A percentile compares a stretch with the other conserved stretches of the same genome.
Conservation (phyloP, 805 yeast genomes). For the Candida khao-thaluensis region DNA sequence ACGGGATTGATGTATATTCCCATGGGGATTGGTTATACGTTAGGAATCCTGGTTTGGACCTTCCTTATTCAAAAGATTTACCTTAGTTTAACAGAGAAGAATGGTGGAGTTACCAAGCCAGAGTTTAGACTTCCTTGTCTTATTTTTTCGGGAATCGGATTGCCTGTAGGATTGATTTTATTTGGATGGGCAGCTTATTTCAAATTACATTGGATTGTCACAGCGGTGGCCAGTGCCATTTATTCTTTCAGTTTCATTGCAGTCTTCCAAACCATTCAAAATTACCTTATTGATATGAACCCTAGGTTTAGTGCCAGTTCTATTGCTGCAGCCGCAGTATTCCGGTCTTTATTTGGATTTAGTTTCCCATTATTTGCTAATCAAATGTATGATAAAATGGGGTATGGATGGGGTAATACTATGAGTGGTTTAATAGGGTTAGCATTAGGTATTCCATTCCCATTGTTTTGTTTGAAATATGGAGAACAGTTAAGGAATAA, state of each 20-base stretch:
- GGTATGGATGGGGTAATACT: constrained; percentile 43
- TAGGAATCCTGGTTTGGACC: constrained; percentile 36
- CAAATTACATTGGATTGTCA: constrained; percentile 39
- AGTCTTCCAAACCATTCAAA: constrained; percentile 38
- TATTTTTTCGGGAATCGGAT: constrained; percentile 29
- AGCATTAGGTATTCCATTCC: constrained; percentile 38
- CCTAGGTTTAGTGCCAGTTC: constrained; percentile 38
- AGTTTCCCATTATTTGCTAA: constrained; percentile 38
- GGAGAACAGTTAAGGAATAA: constrained; percentile 37
- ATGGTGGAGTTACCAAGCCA: constrained; percentile 36
- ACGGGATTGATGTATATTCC: constrained; percentile 40
- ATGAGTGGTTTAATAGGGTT: constrained; percentile 36
- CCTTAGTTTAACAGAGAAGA: constrained; percentile 21
- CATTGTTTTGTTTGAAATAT: constrained; percentile 32
- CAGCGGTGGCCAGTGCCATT: constrained; percentile 35
- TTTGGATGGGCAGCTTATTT: constrained; percentile 42
- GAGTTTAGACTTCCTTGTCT: constrained; percentile 39
- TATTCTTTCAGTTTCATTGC: constrained; percentile 38
- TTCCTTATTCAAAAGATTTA: constrained; percentile 26
- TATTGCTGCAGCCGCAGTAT: constrained; percentile 43
- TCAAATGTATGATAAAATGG: constrained; percentile 32
- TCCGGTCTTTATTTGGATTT: constrained; percentile 39
- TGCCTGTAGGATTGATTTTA: constrained; percentile 38
- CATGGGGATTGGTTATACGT: constrained; percentile 36
- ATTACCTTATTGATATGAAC: constrained; percentile 41